phyloP scores from a whole-genome alignment of 345 rosid genomes.

The Arabidopsis arenosa region DNA sequence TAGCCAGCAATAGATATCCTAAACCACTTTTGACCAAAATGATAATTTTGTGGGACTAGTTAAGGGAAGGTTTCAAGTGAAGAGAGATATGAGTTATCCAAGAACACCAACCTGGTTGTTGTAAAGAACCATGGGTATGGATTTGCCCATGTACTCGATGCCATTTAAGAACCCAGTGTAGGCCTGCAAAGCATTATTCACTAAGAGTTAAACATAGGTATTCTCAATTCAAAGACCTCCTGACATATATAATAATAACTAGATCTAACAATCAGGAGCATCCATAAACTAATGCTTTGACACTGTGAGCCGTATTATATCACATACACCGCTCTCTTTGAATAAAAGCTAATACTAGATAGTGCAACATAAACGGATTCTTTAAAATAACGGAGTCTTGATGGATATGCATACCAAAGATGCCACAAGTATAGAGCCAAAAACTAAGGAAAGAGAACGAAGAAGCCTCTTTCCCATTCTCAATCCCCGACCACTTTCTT shows the following conservation, averaged over 20 bases:
- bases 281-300: not conserved
- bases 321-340: not conserved
- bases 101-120: constrained; percentile 76
- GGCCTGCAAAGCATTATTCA: constrained; percentile 61
- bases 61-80: not conserved
- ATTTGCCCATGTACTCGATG: constrained; percentile 65
- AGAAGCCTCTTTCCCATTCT: constrained; percentile 88
- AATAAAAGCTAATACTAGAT: not conserved
- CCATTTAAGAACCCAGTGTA: constrained; percentile 80
- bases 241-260: constrained; percentile 14
- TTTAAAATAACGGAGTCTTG: not conserved
- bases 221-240: constrained; percentile 1
- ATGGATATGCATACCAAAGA: constrained; percentile 71
- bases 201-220: not conserved
- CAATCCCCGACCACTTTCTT: constrained; percentile 73
- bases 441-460: constrained; percentile 85
- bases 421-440: constrained; percentile 77
- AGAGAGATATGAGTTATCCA: constrained; percentile 11
- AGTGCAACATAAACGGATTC: constrained; percentile 15
- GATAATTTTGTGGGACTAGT: not conserved
- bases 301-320: not conserved
- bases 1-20: constrained; percentile 2
- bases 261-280: not conserved
- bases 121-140: constrained; percentile 71
- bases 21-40: constrained; percentile 8